Evolutionary conservation across 768 basidiomycete genomes (phyloP).

Genomic region (Kwoniella dejecticola): DNA sequence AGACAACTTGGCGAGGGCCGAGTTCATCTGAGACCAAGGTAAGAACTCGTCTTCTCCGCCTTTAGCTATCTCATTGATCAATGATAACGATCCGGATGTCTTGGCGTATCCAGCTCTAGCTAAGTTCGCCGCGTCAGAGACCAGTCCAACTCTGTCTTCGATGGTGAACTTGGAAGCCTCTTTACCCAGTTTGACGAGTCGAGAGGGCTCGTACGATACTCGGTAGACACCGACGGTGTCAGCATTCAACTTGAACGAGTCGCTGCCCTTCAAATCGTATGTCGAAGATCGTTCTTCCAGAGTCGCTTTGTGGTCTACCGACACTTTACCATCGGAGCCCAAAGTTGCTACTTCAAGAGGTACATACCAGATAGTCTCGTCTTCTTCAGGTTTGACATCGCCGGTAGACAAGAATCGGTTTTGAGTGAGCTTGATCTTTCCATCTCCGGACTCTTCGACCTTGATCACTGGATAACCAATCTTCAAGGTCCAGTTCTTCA

Average conservation of each 20-base stretch:
- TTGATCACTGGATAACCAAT: constrained; percentile 87
- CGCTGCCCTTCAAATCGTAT: constrained; percentile 69
- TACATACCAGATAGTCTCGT: constrained; percentile 81
- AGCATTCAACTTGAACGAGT: constrained; percentile 82
- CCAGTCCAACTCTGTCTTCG: constrained; percentile 85
- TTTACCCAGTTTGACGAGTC: constrained; percentile 72
- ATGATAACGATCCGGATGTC: constrained; percentile 72
- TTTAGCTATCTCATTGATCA: constrained; percentile 67
- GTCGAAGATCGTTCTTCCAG: constrained; percentile 69
- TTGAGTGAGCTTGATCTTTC: constrained; percentile 74
- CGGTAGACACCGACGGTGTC: constrained; percentile 85
- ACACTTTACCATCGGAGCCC: constrained; percentile 66
- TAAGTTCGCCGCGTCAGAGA: constrained; percentile 78
- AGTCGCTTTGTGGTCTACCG: constrained; percentile 66
- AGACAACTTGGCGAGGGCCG: constrained; percentile 62
- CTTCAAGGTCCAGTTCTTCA: constrained; percentile 90
- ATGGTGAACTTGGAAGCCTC: constrained; percentile 82
- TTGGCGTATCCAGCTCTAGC: constrained; percentile 77
- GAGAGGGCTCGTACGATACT: constrained; percentile 79
- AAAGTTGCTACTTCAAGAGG: constrained; percentile 68
- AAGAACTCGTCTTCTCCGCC: constrained; percentile 77
- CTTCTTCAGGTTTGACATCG: constrained; percentile 73
- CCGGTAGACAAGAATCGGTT: constrained; percentile 91
- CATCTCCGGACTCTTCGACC: constrained; percentile 72
- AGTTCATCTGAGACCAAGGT: constrained; percentile 74